Conservation (phyloP, 2,329 filamentous ascomycete genomes). For the Lizonia empirigonia region DNA sequence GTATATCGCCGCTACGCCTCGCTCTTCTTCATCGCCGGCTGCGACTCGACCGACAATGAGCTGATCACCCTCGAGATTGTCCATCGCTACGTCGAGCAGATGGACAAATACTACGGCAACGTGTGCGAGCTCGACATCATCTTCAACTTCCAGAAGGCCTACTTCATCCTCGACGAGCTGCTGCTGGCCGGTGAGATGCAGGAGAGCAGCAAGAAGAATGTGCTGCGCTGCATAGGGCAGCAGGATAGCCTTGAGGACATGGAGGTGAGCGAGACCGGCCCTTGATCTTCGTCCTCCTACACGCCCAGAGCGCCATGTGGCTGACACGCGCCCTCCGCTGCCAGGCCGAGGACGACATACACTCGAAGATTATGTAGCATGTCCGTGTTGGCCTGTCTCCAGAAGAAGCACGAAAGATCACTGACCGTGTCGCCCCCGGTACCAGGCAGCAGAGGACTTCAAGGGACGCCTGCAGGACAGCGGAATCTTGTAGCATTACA, state of each 20-base stretch:
- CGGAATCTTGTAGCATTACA: slow-evolving; percentile 35
- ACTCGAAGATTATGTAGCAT: slow-evolving; percentile 81
- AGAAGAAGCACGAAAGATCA: slow-evolving; percentile 26
- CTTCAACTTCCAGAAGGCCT: slow-evolving; percentile 99
- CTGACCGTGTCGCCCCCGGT: slow-evolving; percentile 35
- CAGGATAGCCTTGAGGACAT: slow-evolving; percentile 98
- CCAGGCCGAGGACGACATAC: slow-evolving; percentile 83
- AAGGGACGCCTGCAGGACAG: slow-evolving; percentile 37
- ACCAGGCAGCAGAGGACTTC: slow-evolving; percentile 42
- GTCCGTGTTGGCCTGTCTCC: slow-evolving; percentile 21
- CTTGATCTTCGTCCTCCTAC: slow-evolving; percentile 17
- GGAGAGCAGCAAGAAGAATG: slow-evolving; percentile 99
- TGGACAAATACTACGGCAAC: slow-evolving; percentile 99
- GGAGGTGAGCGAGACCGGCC: slow-evolving; percentile 74
- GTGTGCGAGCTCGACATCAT: slow-evolving; percentile 99
- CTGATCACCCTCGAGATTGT: slow-evolving; percentile 98
- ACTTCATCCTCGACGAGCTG: slow-evolving; percentile 97
- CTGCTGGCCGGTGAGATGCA: slow-evolving; percentile 95
- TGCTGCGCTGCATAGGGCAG: slow-evolving; percentile 91
- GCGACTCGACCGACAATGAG: slow-evolving; percentile 96
- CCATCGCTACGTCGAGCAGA: slow-evolving; percentile 98
- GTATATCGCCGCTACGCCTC: slow-evolving; percentile 98
- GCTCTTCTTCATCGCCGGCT: slow-evolving; percentile 98
- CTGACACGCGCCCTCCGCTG: slow-evolving; percentile 49
- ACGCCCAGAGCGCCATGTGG: slow-evolving; percentile 38